These are phyloP conservation scores for Geranium rotundifolium DNA, from an alignment of 345 rosid genomes.

Conservation along the genomic window DNA sequence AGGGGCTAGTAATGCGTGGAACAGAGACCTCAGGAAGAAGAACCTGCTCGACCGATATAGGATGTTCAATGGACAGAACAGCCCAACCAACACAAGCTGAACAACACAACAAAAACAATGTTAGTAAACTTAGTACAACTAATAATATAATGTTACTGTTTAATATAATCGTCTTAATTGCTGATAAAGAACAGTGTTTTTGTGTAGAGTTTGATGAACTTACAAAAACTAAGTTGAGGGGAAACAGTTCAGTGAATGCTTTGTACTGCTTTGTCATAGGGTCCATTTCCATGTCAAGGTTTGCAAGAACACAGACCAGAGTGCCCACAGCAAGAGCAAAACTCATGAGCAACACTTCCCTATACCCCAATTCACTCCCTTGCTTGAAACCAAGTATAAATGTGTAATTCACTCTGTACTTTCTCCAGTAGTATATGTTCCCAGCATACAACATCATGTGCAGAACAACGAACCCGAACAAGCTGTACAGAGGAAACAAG, in stretches of 20 bases:
- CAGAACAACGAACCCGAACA: constrained; percentile 54
- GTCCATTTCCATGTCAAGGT: constrained; percentile 86
- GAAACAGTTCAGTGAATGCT: constrained; percentile 59
- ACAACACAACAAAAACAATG: not conserved
- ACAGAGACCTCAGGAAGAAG: no score
- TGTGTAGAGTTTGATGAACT: constrained; percentile 4
- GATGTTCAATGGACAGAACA: constrained; percentile 27
- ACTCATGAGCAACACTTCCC: constrained; percentile 49
- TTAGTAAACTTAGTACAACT: no score
- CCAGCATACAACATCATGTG: constrained; percentile 60
- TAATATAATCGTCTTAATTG: no score
- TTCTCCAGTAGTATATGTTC: constrained; percentile 58
- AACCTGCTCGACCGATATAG: no score
- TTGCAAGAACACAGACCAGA: constrained; percentile 42
- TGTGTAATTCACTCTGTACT: constrained; percentile 51
- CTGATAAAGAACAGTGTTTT: no score
- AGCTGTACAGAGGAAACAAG: constrained; percentile 74
- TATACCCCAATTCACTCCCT: constrained; percentile 54
- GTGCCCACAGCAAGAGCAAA: constrained; percentile 46
- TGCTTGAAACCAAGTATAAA: constrained; percentile 74
- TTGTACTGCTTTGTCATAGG: constrained; percentile 40
- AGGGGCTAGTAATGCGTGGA: no score
- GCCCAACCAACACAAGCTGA: constrained; percentile 33
- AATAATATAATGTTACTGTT: no score
- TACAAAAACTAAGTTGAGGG: constrained; percentile 50